These are phyloP conservation scores for Areca catechu DNA, from an alignment of 176 grass and related monocot species.

Conservation along the genomic window DNA sequence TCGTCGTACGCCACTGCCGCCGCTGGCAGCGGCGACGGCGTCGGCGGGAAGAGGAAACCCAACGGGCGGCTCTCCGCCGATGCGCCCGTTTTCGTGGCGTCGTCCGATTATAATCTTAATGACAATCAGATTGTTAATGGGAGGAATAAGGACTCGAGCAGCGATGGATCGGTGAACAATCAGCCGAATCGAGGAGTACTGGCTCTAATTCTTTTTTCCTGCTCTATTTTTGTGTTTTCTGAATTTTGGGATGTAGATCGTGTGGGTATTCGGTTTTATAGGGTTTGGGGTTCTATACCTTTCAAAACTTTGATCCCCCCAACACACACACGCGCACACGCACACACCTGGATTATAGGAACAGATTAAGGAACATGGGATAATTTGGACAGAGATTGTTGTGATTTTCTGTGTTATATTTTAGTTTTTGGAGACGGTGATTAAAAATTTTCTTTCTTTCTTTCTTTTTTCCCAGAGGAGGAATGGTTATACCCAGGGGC, in stretches of 20 bases:
- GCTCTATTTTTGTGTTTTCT: too few species aligned
- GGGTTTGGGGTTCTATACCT: too few species aligned
- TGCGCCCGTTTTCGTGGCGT: conserved; percentile 64
- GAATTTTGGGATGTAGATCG: too few species aligned
- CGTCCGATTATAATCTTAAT: not conserved
- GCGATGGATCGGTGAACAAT: conserved; percentile 52
- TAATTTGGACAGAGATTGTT: too few species aligned
- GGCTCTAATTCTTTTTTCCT: conserved; percentile 4
- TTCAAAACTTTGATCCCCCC: too few species aligned
- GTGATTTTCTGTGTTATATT: too few species aligned
- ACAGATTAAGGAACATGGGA: too few species aligned
- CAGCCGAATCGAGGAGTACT: conserved; percentile 46
- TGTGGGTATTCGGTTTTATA: too few species aligned
- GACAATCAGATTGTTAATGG: not conserved
- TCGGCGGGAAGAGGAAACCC: conserved; percentile 2
- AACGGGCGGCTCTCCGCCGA: conserved; percentile 56
- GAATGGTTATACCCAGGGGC: conserved; percentile 49
- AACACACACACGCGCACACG: too few species aligned
- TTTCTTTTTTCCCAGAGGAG: conserved; percentile 43
- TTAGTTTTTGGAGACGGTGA: too few species aligned
- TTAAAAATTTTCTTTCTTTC: too few species aligned
- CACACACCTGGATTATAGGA: too few species aligned
- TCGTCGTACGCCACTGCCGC: conserved; percentile 10
- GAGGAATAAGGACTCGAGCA: conserved; percentile 15
- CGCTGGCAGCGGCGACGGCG: conserved; percentile 13